Percentiles rank a stretch among this genome's conserved stretches.
Conservation (phyloP, 257 asterid genomes). For the Penstemon newberryi region DNA sequence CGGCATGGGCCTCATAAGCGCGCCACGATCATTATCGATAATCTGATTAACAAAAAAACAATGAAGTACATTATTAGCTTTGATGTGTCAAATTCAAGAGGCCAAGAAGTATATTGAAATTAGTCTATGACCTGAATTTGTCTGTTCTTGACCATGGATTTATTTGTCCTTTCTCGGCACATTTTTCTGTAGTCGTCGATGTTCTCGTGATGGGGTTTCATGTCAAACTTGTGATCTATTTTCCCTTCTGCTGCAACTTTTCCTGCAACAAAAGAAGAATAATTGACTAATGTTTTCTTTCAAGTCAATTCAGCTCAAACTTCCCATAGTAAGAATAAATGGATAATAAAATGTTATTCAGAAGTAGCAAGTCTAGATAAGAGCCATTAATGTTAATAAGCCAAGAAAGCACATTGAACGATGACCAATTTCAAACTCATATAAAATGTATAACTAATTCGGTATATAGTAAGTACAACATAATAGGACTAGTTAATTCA, state of each 20-base stretch:
- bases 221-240: conserved; percentile 90
- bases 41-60: conserved; percentile 51
- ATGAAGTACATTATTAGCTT: conserved; percentile 11
- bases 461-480: not conserved
- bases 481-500: not conserved
- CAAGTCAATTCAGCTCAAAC: not conserved
- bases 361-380: not conserved
- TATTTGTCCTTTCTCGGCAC: conserved; percentile 95
- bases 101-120: not conserved
- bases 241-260: conserved; percentile 72
- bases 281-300: not conserved
- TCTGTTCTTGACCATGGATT: conserved; percentile 82
- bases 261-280: conserved; percentile 32
- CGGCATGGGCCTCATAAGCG: conserved; percentile 90
- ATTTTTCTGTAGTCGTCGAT: conserved; percentile 67
- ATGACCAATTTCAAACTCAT: not conserved
- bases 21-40: conserved; percentile 79
- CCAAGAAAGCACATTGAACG: not conserved
- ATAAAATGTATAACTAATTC: not conserved
- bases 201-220: conserved; percentile 76
- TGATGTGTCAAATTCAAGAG: conserved; percentile 14
- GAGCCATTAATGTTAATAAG: not conserved
- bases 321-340: too few species aligned
- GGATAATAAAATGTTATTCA: too few species aligned
- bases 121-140: conserved; percentile 44